phyloP scores from a whole-genome alignment of 2,329 filamentous ascomycete genomes.

The Xylariaceae sp. region DNA sequence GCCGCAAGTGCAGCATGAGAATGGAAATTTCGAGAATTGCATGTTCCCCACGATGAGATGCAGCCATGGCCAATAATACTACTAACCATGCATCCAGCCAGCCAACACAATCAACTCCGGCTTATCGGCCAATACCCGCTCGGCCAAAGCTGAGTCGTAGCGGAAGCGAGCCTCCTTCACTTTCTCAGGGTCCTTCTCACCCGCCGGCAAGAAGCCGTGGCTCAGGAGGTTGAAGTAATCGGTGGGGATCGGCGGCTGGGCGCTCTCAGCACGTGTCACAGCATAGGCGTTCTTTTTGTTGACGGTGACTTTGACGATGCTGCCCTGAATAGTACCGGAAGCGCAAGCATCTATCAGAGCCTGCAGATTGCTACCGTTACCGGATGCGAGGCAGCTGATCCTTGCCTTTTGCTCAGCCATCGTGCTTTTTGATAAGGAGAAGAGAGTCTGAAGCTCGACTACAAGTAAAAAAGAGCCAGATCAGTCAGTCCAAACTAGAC shows the following conservation, averaged over 20 bases:
- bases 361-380: conserved; percentile 20
- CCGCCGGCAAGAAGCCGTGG: conserved; percentile 57
- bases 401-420: conserved; percentile 19
- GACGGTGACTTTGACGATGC: conserved; percentile 43
- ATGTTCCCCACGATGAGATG: background rate
- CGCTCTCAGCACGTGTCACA: conserved; percentile 42
- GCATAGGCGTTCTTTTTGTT: conserved; percentile 47
- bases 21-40: background rate
- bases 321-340: conserved; percentile 37
- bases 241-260: conserved; percentile 54
- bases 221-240: conserved; percentile 77
- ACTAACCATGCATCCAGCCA: conserved; percentile 71
- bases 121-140: conserved; percentile 56
- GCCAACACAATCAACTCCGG: conserved; percentile 76
- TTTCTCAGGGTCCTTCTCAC: conserved; percentile 54
- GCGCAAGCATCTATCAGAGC: conserved; percentile 48
- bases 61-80: background rate
- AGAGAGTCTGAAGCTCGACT: background rate
- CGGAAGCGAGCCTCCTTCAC: conserved; percentile 54
- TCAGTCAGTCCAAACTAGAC: too few relatives aligned
- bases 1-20: background rate
- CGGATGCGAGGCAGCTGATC: conserved; percentile 21
- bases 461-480: too few relatives aligned
- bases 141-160: conserved; percentile 72
- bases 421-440: background rate